Percentiles rank a stretch among this genome's conserved stretches.
Conservation (phyloP, 768 basidiomycete genomes). For the Leccinum broughii region DNA sequence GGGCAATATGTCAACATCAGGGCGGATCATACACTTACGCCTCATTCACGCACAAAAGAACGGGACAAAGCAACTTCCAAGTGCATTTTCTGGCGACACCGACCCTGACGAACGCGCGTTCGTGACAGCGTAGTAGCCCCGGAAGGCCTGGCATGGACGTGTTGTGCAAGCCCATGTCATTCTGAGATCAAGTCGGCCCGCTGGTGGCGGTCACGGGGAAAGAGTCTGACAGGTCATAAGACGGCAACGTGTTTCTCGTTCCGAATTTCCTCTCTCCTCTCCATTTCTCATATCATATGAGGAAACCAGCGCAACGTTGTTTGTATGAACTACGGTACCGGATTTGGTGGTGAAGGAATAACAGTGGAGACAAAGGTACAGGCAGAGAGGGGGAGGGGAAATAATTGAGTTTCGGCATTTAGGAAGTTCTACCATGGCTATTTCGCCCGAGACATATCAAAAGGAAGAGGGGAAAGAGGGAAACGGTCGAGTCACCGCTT, state of each 20-base stretch:
- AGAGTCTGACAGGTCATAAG: conserved; percentile 20
- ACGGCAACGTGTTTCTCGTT: conserved; percentile 19
- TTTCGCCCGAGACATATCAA: conserved; percentile 11
- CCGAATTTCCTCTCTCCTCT: background rate
- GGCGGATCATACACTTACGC: conserved; percentile 1
- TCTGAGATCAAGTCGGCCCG: conserved; percentile 1
- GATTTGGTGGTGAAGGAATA: background rate
- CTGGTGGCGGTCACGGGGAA: conserved; percentile 6
- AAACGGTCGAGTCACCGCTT: background rate
- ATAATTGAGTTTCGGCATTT: background rate
- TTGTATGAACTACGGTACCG: background rate
- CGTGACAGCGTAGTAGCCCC: background rate
- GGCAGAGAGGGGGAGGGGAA: background rate
- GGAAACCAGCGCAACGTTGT: background rate
- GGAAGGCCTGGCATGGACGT: conserved; percentile 5
- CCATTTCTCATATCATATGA: background rate
- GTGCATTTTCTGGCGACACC: conserved; percentile 5
- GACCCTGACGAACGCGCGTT: background rate
- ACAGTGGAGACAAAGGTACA: background rate
- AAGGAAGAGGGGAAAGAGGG: background rate
- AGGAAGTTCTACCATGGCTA: conserved; percentile 2
- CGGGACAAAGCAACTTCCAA: conserved; percentile 3
- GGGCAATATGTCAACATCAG: conserved; percentile 13
- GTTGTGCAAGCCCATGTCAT: conserved; percentile 13
- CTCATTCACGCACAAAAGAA: background rate